Evolutionary conservation across 176 grass and related monocot species (phyloP).

Genomic region (Hordeum vulgare): DNA sequence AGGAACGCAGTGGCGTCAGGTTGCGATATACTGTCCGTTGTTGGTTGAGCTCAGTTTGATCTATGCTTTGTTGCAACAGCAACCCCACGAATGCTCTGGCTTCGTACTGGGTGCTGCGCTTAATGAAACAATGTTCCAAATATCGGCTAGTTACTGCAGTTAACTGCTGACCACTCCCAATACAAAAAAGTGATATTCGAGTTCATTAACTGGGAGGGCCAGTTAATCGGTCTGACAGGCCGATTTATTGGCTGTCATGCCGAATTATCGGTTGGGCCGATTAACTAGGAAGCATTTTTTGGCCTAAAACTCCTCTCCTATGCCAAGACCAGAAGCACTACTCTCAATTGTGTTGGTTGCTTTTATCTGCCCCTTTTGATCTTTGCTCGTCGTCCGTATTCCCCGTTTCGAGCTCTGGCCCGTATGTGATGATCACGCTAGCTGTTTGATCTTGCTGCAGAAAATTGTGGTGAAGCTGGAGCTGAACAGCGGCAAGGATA

Average conservation of each 20-base stretch:
- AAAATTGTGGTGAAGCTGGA: constrained; percentile 80
- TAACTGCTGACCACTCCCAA: no score
- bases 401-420: background rate
- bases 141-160: no score
- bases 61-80: background rate
- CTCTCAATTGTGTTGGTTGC: no score
- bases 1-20: background rate
- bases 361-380: background rate
- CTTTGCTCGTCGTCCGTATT: background rate
- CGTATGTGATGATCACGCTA: background rate
- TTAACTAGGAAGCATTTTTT: no score
- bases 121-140: background rate
- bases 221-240: no score
- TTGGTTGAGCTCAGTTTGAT: background rate
- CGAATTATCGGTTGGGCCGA: no score
- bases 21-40: background rate
- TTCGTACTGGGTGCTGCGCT: background rate
- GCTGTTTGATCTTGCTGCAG: constrained; percentile 21
- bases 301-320: no score
- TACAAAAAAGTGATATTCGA: no score
- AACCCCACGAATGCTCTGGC: background rate
- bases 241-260: no score
- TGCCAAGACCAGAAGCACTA: no score
- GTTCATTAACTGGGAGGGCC: no score
- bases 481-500: constrained; percentile 62